phyloP scores from a whole-genome alignment of 768 basidiomycete species.

The Termitomyces sp. region DNA sequence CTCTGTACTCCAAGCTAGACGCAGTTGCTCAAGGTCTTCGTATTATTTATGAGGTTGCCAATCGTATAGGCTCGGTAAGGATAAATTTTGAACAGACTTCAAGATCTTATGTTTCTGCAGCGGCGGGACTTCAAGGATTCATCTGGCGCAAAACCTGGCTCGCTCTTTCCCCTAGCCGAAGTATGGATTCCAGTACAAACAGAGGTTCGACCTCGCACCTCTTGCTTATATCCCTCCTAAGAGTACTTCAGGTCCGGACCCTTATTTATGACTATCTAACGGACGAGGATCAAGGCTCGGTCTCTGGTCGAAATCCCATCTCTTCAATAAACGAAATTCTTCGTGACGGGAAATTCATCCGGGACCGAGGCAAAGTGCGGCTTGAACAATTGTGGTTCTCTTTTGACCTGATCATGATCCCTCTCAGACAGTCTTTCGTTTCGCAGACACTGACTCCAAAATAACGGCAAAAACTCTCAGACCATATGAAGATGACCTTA shows the following conservation, averaged over 20 bases:
- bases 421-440: slow-evolving; percentile 78
- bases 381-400: background rate
- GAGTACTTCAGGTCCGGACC: slow-evolving; percentile 59
- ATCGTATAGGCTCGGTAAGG: slow-evolving; percentile 86
- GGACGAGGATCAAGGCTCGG: slow-evolving; percentile 81
- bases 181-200: slow-evolving; percentile 85
- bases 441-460: slow-evolving; percentile 85
- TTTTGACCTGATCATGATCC: background rate
- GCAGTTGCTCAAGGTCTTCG: slow-evolving; percentile 90
- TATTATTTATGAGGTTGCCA: slow-evolving; percentile 85
- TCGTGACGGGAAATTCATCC: slow-evolving; percentile 70
- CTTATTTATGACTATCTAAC: slow-evolving; percentile 86
- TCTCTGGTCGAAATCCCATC: slow-evolving; percentile 81
- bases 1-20: slow-evolving; percentile 90
- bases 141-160: slow-evolving; percentile 68
- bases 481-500: slow-evolving; percentile 80
- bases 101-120: slow-evolving; percentile 31
- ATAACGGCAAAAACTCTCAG: slow-evolving; percentile 60
- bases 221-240: slow-evolving; percentile 1
- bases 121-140: slow-evolving; percentile 89
- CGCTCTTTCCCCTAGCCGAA: slow-evolving; percentile 79
- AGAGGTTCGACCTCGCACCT: slow-evolving; percentile 51
- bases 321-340: slow-evolving; percentile 92
- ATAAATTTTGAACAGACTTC: background rate
- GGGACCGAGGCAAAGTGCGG: slow-evolving; percentile 75